Evolutionary conservation across 1,139 yeast genomes (phyloP).

Genomic region (Taiozyma onychis): DNA sequence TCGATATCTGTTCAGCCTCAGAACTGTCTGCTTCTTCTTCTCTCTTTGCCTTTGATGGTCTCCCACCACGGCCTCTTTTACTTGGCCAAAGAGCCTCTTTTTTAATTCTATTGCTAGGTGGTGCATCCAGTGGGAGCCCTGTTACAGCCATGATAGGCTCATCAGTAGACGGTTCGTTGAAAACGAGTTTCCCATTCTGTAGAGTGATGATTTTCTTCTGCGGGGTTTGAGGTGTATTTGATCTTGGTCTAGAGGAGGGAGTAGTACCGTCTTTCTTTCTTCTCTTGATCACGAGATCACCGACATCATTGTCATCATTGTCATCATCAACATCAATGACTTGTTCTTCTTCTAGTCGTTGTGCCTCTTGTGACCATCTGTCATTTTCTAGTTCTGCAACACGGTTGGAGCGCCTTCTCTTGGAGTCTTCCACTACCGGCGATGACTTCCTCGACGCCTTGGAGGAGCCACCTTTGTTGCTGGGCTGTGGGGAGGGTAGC

Average conservation of each 20-base stretch:
- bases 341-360: neutral
- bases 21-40: conserved; percentile 4
- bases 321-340: neutral
- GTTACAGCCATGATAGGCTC: conserved; percentile 42
- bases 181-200: conserved; percentile 4
- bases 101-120: conserved; percentile 50
- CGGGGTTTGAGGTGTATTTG: conserved; percentile 23
- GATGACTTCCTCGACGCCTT: neutral
- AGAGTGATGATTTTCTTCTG: neutral
- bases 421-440: neutral
- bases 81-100: conserved; percentile 46
- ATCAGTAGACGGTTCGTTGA: conserved; percentile 52
- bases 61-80: conserved; percentile 13
- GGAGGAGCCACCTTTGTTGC: neutral
- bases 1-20: conserved; percentile 7
- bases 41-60: conserved; percentile 1
- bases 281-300: conserved; percentile 8
- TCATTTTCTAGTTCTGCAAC: neutral
- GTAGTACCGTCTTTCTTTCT: conserved; percentile 4
- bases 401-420: neutral
- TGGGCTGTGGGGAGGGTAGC: conserved; percentile 5
- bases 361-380: neutral
- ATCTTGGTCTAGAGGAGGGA: conserved; percentile 10
- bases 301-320: conserved; percentile 1
- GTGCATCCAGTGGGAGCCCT: conserved; percentile 60